These are phyloP conservation scores for Wickerhamiella allomyrinae DNA, from an alignment of 805 yeast genomes.

Conservation along the genomic window DNA sequence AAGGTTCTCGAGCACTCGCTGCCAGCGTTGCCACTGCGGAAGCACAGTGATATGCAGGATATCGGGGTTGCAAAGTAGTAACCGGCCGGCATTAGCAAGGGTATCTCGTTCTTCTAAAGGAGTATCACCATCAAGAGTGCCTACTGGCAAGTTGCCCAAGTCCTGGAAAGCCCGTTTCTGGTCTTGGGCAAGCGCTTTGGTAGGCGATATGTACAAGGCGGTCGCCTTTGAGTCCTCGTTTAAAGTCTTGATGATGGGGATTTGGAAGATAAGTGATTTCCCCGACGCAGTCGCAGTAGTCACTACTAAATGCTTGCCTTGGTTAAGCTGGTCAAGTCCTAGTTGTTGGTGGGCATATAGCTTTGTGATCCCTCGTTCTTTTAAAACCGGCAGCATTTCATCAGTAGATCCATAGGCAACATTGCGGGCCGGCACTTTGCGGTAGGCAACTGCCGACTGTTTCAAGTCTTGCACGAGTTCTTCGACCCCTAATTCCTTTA, in stretches of 20 bases:
- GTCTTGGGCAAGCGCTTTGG: constrained; percentile 95
- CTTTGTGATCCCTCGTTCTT: constrained; percentile 33
- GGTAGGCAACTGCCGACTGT: constrained; percentile 47
- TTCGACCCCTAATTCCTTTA: neutral
- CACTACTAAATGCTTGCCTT: constrained; percentile 58
- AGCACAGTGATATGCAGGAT: constrained; percentile 74
- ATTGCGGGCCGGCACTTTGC: constrained; percentile 31
- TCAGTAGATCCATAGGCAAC: constrained; percentile 17
- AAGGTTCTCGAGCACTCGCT: constrained; percentile 46
- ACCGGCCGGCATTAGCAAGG: constrained; percentile 51
- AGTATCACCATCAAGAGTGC: constrained; percentile 92
- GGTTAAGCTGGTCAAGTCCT: constrained; percentile 43
- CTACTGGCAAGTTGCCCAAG: constrained; percentile 31
- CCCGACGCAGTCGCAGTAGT: constrained; percentile 97
- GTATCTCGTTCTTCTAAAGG: constrained; percentile 37
- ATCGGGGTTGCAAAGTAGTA: constrained; percentile 91
- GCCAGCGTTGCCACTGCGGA: constrained; percentile 68
- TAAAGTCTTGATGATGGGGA: constrained; percentile 49
- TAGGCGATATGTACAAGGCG: constrained; percentile 83
- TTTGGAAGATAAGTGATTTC: constrained; percentile 80
- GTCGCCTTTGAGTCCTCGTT: constrained; percentile 35
- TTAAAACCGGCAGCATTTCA: constrained; percentile 31
- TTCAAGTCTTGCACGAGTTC: constrained; percentile 3
- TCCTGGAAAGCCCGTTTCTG: constrained; percentile 62
- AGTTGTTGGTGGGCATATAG: constrained; percentile 74